phyloP scores from a whole-genome alignment of 371 early-diverging fungal genomes.

The Circinella minor region DNA sequence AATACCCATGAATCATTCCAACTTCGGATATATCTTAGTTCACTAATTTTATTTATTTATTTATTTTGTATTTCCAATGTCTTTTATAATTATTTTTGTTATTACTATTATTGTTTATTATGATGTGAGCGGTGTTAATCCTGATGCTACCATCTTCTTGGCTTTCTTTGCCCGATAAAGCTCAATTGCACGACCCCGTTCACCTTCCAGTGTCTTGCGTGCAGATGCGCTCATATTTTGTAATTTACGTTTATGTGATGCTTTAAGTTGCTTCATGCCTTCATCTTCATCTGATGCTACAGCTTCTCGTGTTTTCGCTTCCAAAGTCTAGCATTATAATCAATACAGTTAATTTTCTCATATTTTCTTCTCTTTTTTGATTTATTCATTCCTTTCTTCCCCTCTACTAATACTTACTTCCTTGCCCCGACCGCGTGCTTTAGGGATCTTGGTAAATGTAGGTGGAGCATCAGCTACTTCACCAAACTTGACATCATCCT shows the following conservation, averaged over 20 bases:
- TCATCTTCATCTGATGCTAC: slow-evolving; percentile 46
- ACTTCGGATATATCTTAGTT: slow-evolving; percentile 2
- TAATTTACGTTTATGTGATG: slow-evolving; percentile 50
- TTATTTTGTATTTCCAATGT: background rate
- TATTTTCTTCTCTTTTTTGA: too few relatives aligned
- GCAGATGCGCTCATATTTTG: slow-evolving; percentile 53
- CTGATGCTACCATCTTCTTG: slow-evolving; percentile 40
- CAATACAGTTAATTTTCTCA: too few relatives aligned
- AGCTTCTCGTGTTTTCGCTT: slow-evolving; percentile 33
- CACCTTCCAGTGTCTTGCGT: slow-evolving; percentile 39
- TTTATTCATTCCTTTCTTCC: background rate
- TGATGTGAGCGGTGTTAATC: slow-evolving; percentile 28
- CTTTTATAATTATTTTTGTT: slow-evolving; percentile 1
- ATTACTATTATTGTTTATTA: background rate
- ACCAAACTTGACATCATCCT: slow-evolving; percentile 61
- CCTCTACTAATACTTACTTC: slow-evolving; percentile 24
- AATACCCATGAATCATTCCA: background rate
- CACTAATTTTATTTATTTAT: slow-evolving; percentile 1
- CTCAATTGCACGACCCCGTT: slow-evolving; percentile 49
- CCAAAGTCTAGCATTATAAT: slow-evolving; percentile 1
- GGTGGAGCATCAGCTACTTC: slow-evolving; percentile 66
- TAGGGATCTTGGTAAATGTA: slow-evolving; percentile 50
- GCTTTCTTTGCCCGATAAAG: slow-evolving; percentile 56
- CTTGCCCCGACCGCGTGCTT: slow-evolving; percentile 49
- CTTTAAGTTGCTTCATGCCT: slow-evolving; percentile 50